Conservation (phyloP, 805 yeast species). For the Nematodospora valgi region DNA sequence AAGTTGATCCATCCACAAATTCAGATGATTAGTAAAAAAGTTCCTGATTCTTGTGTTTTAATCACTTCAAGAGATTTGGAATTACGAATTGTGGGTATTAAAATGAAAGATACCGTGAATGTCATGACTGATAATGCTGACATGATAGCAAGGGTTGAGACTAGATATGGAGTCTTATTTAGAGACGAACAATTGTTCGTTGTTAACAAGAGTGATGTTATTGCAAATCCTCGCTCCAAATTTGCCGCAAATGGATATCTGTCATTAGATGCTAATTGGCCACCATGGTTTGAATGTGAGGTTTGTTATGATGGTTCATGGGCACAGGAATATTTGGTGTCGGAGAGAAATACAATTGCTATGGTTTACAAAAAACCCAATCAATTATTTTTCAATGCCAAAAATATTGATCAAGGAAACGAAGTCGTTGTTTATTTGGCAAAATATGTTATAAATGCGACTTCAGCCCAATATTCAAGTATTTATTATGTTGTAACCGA, state of each 20-base stretch:
- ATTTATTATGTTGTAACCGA: constrained; percentile 34
- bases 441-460: constrained; percentile 37
- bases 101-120: constrained; percentile 38
- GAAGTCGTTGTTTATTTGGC: constrained; percentile 32
- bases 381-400: constrained; percentile 31
- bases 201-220: constrained; percentile 30
- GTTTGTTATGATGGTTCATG: constrained; percentile 50
- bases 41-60: constrained; percentile 46
- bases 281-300: constrained; percentile 83
- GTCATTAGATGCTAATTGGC: constrained; percentile 58
- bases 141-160: constrained; percentile 45
- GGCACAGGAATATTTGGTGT: constrained; percentile 25
- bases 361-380: constrained; percentile 51
- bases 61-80: constrained; percentile 59
- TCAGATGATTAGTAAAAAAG: constrained; percentile 52
- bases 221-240: constrained; percentile 30
- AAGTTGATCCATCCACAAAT: constrained; percentile 79
- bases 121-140: constrained; percentile 30
- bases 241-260: constrained; percentile 55
- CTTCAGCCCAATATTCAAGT: constrained; percentile 36
- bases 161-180: constrained; percentile 53
- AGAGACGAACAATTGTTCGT: constrained; percentile 56
- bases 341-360: constrained; percentile 39
- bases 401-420: constrained; percentile 17
- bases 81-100: constrained; percentile 45